These are phyloP conservation scores for Jamesozyma jinghongensis DNA, from an alignment of 805 yeast species.

Conservation along the genomic window DNA sequence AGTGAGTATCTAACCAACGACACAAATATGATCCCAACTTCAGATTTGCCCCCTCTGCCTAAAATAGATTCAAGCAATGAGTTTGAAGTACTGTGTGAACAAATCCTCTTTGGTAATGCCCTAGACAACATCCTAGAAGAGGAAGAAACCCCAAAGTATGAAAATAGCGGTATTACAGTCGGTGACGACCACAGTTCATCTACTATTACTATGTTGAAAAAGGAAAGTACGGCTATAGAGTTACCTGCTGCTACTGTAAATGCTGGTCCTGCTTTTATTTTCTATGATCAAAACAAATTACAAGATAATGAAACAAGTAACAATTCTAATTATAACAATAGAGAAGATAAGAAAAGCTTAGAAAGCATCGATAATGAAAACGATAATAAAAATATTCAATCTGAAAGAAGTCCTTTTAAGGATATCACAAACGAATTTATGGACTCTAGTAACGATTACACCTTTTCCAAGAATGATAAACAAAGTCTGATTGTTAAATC, in stretches of 20 bases:
- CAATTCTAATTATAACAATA: too few relatives aligned
- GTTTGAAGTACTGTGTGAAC: constrained; percentile 27
- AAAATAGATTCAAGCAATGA: constrained; percentile 17
- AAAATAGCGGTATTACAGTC: neutral
- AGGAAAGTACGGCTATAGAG: neutral
- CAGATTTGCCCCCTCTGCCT: constrained; percentile 15
- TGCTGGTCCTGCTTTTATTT: constrained; percentile 4
- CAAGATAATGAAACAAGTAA: neutral
- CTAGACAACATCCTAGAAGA: constrained; percentile 22
- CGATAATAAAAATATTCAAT: neutral
- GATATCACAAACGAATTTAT: constrained; percentile 7
- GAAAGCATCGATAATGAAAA: neutral
- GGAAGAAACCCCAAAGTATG: constrained; percentile 7
- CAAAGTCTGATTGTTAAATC: too few relatives aligned
- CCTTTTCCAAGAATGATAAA: neutral
- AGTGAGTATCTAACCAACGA: constrained; percentile 22
- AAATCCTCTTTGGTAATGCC: constrained; percentile 23
- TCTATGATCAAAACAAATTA: neutral
- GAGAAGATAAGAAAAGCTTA: neutral
- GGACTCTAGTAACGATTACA: constrained; percentile 1
- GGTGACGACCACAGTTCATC: neutral
- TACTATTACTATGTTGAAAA: neutral
- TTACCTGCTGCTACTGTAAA: neutral
- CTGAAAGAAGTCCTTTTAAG: constrained; percentile 3
- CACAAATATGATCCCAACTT: constrained; percentile 1